Conservation (phyloP, 129 eudicot species). For the carrot (Daucus carota) region DH1_v3.0 NC_030387.2:4958001-4958500, state of each 20-base stretch:
- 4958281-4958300: not conserved
- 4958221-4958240: not conserved
- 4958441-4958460: not conserved
- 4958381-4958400: too few relatives aligned
- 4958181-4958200: not conserved
- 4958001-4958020: not conserved
- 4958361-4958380: not conserved
- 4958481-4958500: not conserved
- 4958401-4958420: not conserved
- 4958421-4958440: not conserved
- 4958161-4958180: not conserved
- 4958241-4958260: not conserved
- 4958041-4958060: not conserved
- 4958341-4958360: not conserved
- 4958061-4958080: not conserved
- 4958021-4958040: not conserved
- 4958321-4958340: not conserved
- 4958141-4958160: not conserved
- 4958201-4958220: not conserved
- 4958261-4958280: not conserved
- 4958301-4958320: not conserved
- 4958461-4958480: not conserved
- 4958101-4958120: not conserved
- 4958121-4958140: not conserved
- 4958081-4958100: not conserved